Conservation (phyloP, 1,284 basidiomycete genomes). For the Melanopsichium pennsylvanicum region DNA sequence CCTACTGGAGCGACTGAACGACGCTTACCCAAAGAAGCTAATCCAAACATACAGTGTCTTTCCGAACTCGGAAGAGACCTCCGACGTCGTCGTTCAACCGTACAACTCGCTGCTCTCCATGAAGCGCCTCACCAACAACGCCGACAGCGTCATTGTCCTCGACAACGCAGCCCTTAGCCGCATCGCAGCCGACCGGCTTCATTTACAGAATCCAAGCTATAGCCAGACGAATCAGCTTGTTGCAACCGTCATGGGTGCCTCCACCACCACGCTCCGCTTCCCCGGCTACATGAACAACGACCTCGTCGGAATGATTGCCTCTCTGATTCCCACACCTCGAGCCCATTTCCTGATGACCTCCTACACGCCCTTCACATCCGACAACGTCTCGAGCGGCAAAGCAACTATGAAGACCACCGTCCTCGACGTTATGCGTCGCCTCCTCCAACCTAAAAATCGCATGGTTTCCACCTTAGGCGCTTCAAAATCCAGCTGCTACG, state of each 20-base stretch:
- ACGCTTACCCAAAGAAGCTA: slow-evolving; percentile 98
- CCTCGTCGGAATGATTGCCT: slow-evolving; percentile 88
- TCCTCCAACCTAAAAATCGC: slow-evolving; percentile 97
- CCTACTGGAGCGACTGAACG: slow-evolving; percentile 92
- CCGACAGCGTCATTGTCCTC: slow-evolving; percentile 94
- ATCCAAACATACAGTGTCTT: slow-evolving; percentile 99
- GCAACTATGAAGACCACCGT: slow-evolving; percentile 68
- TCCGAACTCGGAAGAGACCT: slow-evolving; percentile 73
- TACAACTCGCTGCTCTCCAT: slow-evolving; percentile 95
- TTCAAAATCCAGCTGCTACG: slow-evolving; percentile 72
- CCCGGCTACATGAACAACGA: slow-evolving; percentile 99
- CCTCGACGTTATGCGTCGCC: slow-evolving; percentile 95
- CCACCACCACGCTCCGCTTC: slow-evolving; percentile 95
- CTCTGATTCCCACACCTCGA: slow-evolving; percentile 95
- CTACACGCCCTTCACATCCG: slow-evolving; percentile 97
- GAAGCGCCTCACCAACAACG: slow-evolving; percentile 93
- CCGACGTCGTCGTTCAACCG: slow-evolving; percentile 78
- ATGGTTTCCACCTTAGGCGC: slow-evolving; percentile 85
- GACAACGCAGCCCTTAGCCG: slow-evolving; percentile 93
- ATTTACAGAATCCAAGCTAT: slow-evolving; percentile 88
- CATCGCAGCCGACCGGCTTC: slow-evolving; percentile 88
- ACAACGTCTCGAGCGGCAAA: slow-evolving; percentile 68
- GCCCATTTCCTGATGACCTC: slow-evolving; percentile 99
- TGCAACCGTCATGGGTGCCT: slow-evolving; percentile 73
- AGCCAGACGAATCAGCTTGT: slow-evolving; percentile 70